phyloP scores from a whole-genome alignment of 176 grass and related monocot genomes.

The Alloteropsis semialata region DNA sequence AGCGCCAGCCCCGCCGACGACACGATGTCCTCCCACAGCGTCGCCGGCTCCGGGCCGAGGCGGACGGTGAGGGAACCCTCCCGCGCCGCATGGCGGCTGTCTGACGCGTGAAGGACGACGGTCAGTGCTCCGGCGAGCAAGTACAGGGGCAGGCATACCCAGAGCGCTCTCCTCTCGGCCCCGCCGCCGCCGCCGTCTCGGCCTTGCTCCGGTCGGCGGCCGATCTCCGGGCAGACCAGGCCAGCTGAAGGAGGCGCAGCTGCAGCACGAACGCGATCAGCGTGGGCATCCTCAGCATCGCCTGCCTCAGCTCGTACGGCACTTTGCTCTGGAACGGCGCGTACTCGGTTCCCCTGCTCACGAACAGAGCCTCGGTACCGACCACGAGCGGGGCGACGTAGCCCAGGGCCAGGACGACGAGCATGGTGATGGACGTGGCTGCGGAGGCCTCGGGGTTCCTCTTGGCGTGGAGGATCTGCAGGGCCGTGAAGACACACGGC shows the following conservation, averaged over 20 bases:
- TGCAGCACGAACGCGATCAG: constrained; percentile 47
- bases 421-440: constrained; percentile 57
- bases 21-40: constrained; percentile 6
- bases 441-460: constrained; percentile 25
- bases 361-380: constrained; percentile 52
- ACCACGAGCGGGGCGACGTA: constrained; percentile 42
- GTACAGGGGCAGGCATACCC: constrained; percentile 34
- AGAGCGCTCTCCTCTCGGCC: constrained; percentile 30
- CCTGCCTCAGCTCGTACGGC: constrained; percentile 49
- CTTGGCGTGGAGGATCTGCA: constrained; percentile 51
- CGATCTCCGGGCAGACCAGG: constrained; percentile 3
- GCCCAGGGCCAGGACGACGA: constrained; percentile 40
- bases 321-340: neutral
- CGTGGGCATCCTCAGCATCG: constrained; percentile 42
- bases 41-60: neutral
- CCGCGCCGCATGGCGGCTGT: neutral
- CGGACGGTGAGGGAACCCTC: neutral
- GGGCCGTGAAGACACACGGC: constrained; percentile 29
- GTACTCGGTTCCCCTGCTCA: constrained; percentile 24
- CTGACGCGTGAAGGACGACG: neutral
- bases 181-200: neutral
- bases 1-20: constrained; percentile 1
- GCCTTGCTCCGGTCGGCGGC: neutral
- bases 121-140: constrained; percentile 8
- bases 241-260: constrained; percentile 32